Evolutionary conservation across 2,329 filamentous ascomycete genomes (phyloP), one percentile per base, ranked within the genome.

Genomic region (Tolypocladium guangdongense): DNA sequence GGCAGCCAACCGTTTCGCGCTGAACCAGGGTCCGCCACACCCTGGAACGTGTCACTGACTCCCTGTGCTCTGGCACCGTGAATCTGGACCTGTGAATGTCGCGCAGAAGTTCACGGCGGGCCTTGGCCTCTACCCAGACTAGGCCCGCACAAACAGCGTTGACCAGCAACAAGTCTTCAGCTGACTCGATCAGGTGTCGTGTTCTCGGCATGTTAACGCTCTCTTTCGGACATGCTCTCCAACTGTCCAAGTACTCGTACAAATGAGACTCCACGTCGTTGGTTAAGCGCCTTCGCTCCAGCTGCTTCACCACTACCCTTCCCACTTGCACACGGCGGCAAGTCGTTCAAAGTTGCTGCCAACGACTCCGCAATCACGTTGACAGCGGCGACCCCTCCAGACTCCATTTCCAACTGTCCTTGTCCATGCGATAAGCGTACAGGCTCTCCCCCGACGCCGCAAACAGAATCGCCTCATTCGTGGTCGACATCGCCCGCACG

Each of bases 1-100:
- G 39, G 56, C 53, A 63, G 55, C 64, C 65, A 67, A 67, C 57
- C 54, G 52, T 60, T 65, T 53, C 14, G 22, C 24, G 20, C 22
- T 20, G 33, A 37, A 45, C 33, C 47, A 45, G 52, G 43, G 32
- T 48, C 37, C 20, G 43, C 10, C 43, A 32, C 27, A 45, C 43
- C 43, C 43, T 46, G 43, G 10, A 46, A 16, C 27, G 43, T 33
- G 43, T 20, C 43, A 6, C 27, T 8, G n/a, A 32, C 43, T 4
- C 10, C 43, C 8, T 7, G 3, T 38, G 36, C 43, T 48, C 36
- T 11, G 14, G 41, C 27, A 47, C 57, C 62, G 62, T 63, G 62
- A 63, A 63, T 52, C 22, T 20, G 18, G 43, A 2, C 18, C 18
- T 47, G 43, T 10, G 27, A 20, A 47, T 47, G 12, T 20, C 27